phyloP scores from a whole-genome alignment of 148 eudicot genomes.

The Polygonum aviculare region DNA sequence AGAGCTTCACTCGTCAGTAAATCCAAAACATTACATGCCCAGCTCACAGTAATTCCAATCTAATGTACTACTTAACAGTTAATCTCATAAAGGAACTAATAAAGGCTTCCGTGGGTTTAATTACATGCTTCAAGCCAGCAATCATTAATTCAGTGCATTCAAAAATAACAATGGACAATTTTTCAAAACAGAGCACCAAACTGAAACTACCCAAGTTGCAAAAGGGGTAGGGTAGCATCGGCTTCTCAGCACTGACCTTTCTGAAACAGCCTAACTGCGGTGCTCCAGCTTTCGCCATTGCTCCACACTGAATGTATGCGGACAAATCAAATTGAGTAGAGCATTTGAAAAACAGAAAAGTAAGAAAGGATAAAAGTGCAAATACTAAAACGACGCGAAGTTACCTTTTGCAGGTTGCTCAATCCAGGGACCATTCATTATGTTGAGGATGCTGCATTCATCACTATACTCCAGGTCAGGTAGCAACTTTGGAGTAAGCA shows the following conservation, averaged over 20 bases:
- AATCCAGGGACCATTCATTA: slow-evolving; percentile 95
- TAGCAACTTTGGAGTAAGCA: slow-evolving; percentile 93
- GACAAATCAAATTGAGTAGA: not conserved
- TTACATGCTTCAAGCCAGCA: not conserved
- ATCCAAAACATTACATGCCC: not conserved
- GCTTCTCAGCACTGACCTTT: slow-evolving; percentile 19
- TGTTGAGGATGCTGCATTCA: slow-evolving; percentile 68
- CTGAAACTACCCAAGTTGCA: not conserved
- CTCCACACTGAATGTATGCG: slow-evolving; percentile 62
- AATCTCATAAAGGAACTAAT: not conserved
- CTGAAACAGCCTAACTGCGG: slow-evolving; percentile 26
- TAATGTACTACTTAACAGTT: not conserved
- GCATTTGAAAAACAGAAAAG: too few relatives aligned
- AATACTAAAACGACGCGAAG: not conserved
- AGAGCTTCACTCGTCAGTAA: not conserved
- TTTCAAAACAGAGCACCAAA: not conserved
- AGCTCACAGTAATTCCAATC: not conserved
- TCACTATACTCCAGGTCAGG: slow-evolving; percentile 78
- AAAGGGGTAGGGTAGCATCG: not conserved
- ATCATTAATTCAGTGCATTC: not conserved
- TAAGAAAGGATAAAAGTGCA: not conserved
- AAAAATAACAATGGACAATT: not conserved
- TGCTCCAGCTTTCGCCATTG: slow-evolving; percentile 64
- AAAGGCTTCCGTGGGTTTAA: not conserved
- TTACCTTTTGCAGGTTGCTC: slow-evolving; percentile 78